Conservation (phyloP, 768 basidiomycete species). For the Auricularia cornea region DNA sequence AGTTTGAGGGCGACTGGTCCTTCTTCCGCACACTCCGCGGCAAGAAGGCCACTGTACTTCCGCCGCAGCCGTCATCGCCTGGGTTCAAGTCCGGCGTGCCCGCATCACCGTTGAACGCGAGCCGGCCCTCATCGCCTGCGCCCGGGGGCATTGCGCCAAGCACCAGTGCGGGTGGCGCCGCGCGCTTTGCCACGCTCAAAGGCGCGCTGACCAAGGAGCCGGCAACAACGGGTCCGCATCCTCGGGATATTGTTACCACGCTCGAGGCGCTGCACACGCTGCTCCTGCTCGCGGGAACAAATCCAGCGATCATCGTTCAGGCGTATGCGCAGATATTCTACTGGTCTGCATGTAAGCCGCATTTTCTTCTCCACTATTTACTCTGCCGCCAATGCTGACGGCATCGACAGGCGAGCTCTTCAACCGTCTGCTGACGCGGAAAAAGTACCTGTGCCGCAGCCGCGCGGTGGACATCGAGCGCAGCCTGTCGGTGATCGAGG, state of each 20-base stretch:
- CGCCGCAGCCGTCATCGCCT: conserved; percentile 45
- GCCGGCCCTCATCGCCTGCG: conserved; percentile 25
- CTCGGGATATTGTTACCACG: conserved; percentile 60
- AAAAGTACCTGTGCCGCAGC: conserved; percentile 89
- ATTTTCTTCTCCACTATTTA: conserved; percentile 22
- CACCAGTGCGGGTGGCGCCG: conserved; percentile 27
- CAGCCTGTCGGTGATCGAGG: conserved; percentile 79
- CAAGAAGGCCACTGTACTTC: conserved; percentile 45
- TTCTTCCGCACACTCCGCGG: conserved; percentile 65
- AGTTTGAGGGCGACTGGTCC: conserved; percentile 97
- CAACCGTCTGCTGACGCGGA: conserved; percentile 79
- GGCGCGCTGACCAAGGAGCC: conserved; percentile 42
- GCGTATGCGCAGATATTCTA: conserved; percentile 98
- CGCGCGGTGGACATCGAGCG: conserved; percentile 83
- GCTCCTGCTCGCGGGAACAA: conserved; percentile 78
- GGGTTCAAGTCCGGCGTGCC: conserved; percentile 29
- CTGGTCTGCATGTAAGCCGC: conserved; percentile 93
- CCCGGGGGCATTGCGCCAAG: conserved; percentile 30
- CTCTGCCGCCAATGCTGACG: neutral
- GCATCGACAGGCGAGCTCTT: conserved; percentile 63
- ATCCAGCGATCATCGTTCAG: conserved; percentile 80
- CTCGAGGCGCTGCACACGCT: conserved; percentile 80
- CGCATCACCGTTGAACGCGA: conserved; percentile 21
- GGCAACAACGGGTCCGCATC: conserved; percentile 33
- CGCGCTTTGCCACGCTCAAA: conserved; percentile 38